Evolutionary conservation across 106 monocot genomes (phyloP), one percentile per base, ranked within the genome.

Genomic region (Dioscorea alata): DNA sequence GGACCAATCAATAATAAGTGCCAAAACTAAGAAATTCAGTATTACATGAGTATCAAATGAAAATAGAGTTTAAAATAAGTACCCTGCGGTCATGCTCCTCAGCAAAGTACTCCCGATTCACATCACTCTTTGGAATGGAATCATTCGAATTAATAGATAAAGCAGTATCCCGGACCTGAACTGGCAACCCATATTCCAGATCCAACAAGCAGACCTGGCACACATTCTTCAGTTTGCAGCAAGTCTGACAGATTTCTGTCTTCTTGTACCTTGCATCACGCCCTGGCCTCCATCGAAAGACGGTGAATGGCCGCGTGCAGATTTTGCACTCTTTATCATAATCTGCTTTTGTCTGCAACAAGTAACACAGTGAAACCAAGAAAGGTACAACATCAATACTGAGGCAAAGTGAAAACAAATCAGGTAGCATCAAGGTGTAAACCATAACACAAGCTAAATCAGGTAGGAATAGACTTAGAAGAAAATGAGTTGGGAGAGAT

Each of bases 241-340:
- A 91, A 62, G 90, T 91, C 76, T 91, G 90, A 57, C 90, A 91
- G 65, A 91, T 69, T 72, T 91, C 90, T 19, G 87, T 74, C 77
- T 91, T 91, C 57, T 91, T 91, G 70, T 79, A 91, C 70, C 90
- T 84, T 60, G 90, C 86, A 79, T 91, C 90, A 25, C 90, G 86
- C 0, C 99, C 99, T 10, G 99, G 99, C 61, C 99, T 80, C 99
- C 99, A 99, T 13, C 99, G 78, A 64, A 99, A 99, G 23, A 99
- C 99, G 7, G 93, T 99, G 70, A 99, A 99, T 13, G 99, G 99
- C 16, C 99, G 68, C 2, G 93, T 86, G 70, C 99, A 99, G 22
- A 99, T 99, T 75, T 99, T 99, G 70, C 99, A 99, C 74, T 99
- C 99, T 63, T 93, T 93, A 67, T 99, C 99, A 66, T 99, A 99